Evolutionary conservation across 2,329 filamentous ascomycete species (phyloP), one percentile per base, ranked within the genome.

Genomic region (Herpotrichia juniperi): DNA sequence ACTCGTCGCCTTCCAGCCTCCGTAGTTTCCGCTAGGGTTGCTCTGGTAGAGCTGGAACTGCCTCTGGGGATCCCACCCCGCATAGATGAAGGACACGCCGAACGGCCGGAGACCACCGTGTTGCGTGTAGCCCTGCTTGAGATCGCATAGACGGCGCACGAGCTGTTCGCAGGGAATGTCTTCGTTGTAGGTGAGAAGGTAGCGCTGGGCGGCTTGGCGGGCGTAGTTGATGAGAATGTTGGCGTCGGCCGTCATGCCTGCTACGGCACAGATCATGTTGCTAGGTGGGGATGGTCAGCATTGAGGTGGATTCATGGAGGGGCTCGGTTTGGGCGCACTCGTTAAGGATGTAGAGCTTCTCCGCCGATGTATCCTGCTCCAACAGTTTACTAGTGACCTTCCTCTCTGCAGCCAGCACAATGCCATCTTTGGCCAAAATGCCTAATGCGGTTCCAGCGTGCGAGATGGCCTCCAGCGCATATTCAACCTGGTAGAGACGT

Each of bases 181-280:
- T 88, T 97, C 93, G 82, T 97, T 96, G 84, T 99, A 99, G 69
- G 93, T 99, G 63, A 96, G 87, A 75, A 99, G 93, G 80, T 99
- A 97, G 73, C 89, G 87, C 81, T 99, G 94, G 67, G 94, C 94
- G 69, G 91, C 90, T 85, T 96, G 91, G 67, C 94, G 92, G 74
- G 94, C 96, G 79, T 96, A 97, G 83, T 99, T 99, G 87, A 99
- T 99, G 75, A 99, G 91, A 77, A 99, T 99, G 82, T 99, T 99
- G 76, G 94, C 94, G 74, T 99, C 94, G 71, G 94, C 94, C 40
- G 93, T 99, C 93, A 99, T 97, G 73, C 94, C 94, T 68, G 94
- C 94, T 54, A 99, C 94, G 56, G 94, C 94, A 78, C 93, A 97
- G 78, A 99, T 97, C 96, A 99, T 99, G 83, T 99, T 99, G 81